Percentiles rank a stretch among this genome's conserved stretches.
Evolutionary conservation across 2,329 filamentous ascomycete species (phyloP).

Genomic region (Exophiala oligosperma): DNA sequence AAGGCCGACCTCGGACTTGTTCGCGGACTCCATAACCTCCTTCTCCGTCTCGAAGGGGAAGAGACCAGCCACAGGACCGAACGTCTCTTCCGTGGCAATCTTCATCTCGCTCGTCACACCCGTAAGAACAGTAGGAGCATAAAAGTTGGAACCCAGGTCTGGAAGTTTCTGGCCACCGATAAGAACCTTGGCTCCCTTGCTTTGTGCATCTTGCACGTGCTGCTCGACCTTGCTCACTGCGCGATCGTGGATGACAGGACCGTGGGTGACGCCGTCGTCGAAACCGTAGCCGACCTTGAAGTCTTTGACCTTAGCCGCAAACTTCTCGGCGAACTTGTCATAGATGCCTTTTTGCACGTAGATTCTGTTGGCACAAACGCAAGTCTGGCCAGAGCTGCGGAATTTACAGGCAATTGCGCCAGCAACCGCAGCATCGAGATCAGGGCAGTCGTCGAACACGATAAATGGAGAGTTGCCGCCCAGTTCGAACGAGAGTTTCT

Average conservation of each 20-base stretch:
- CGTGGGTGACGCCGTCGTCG: slow-evolving; percentile 47
- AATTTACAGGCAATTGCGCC: slow-evolving; percentile 89
- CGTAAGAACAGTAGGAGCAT: slow-evolving; percentile 82
- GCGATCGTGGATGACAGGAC: slow-evolving; percentile 69
- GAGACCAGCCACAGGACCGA: slow-evolving; percentile 87
- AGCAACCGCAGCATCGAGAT: slow-evolving; percentile 78
- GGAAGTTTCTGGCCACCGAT: slow-evolving; percentile 72
- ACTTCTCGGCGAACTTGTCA: slow-evolving; percentile 55
- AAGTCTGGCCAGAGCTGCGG: slow-evolving; percentile 92
- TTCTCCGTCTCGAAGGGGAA: slow-evolving; percentile 88
- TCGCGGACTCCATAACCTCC: slow-evolving; percentile 83
- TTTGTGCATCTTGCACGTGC: slow-evolving; percentile 76
- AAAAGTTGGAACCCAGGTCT: slow-evolving; percentile 82
- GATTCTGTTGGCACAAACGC: slow-evolving; percentile 71
- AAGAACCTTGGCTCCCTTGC: slow-evolving; percentile 74
- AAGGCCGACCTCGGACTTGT: slow-evolving; percentile 78
- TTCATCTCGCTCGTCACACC: slow-evolving; percentile 85
- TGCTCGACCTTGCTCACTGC: slow-evolving; percentile 76
- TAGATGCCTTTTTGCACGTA: slow-evolving; percentile 55
- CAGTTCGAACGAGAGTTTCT: slow-evolving; percentile 86
- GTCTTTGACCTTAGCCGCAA: slow-evolving; percentile 53
- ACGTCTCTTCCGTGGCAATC: slow-evolving; percentile 85
- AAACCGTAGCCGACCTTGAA: slow-evolving; percentile 52
- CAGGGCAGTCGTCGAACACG: slow-evolving; percentile 85
- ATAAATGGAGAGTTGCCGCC: slow-evolving; percentile 96